These are phyloP conservation scores for Capsicum chinense DNA, from an alignment of 257 asterid species.

Conservation along the genomic window DNA sequence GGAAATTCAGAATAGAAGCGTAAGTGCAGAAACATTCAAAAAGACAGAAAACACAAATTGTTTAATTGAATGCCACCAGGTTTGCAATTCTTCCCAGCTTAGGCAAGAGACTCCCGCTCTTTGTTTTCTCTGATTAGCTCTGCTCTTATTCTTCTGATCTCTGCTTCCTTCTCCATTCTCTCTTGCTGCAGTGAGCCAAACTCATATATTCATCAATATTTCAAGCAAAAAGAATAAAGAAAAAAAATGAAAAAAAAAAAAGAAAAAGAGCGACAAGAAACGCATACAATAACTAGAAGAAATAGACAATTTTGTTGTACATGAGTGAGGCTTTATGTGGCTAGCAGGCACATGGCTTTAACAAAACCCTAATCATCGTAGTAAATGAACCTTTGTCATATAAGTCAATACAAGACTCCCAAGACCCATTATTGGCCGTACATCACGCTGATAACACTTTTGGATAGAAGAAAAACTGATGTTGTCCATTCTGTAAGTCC, in stretches of 20 bases:
- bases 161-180: slow-evolving; percentile 66
- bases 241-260: background rate
- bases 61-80: slow-evolving; percentile 10
- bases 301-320: background rate
- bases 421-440: background rate
- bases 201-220: background rate
- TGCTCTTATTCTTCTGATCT: slow-evolving; percentile 61
- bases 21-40: slow-evolving; percentile 26
- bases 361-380: background rate
- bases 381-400: background rate
- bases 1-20: slow-evolving; percentile 33
- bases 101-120: slow-evolving; percentile 58
- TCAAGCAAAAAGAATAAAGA: slow-evolving; percentile 21
- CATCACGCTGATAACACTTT: background rate
- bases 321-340: background rate
- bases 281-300: background rate
- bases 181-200: slow-evolving; percentile 55
- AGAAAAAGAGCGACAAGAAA: background rate
- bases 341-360: background rate
- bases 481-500: background rate
- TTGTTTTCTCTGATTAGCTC: slow-evolving; percentile 58
- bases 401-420: background rate
- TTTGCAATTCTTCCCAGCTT: slow-evolving; percentile 37
- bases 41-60: slow-evolving; percentile 31
- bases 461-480: background rate